Base-by-base conservation (phyloP, 768 basidiomycete genomes). In the Calocybe gangraenosa region DNA sequence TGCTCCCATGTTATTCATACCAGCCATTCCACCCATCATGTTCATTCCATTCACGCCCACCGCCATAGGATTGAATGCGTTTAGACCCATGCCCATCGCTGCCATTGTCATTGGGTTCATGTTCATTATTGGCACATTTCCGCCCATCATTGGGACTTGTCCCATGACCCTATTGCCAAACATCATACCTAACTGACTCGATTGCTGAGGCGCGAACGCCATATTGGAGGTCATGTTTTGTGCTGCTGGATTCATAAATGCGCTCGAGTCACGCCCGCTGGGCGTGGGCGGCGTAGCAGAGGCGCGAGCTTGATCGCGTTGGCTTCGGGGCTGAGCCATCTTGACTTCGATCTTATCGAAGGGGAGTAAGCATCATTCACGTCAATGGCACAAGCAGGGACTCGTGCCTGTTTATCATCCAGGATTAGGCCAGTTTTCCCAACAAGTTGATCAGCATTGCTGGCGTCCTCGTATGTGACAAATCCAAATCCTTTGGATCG, bases 401-500 rank as follows among this genome's bases (percentile, higher is more conserved):
- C 14, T 57, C 75, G 49, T 40, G 82, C 89, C 73, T 82, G 76
- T 57, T 89, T 88, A 36, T 87, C 88, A 49, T 90, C 87, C 40
- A 90, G 64, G 17, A 81, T 67, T 34, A 89, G 69, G 11, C 80
- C 82, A n/a, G 78, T 67, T 49, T 79, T 79, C 2, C 77, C 80
- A 33, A 91, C 76, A 8, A 85, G 76, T 48, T 79, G 76, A 19
- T 86, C 83, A 6, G 82, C 74, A 47, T 75, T 78, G 31, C 74
- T 75, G 42, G 68, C 71, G 50, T 85, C 81, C 51, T 81, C 79
- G 58, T 88, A 92, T 0, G 88, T 92, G 36, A 91, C 82, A 50
- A 92, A 92, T 0, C 87, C 89, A 53, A 92, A 92, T 1, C 89
- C 89, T 62, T 91, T 88, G 23, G 81, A 84, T 19, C 85, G 70